Evolutionary conservation across 164 flowering plant genomes (phyloP), one percentile per base, ranked within the genome.

Genomic region (Pachysandra terminalis): DNA sequence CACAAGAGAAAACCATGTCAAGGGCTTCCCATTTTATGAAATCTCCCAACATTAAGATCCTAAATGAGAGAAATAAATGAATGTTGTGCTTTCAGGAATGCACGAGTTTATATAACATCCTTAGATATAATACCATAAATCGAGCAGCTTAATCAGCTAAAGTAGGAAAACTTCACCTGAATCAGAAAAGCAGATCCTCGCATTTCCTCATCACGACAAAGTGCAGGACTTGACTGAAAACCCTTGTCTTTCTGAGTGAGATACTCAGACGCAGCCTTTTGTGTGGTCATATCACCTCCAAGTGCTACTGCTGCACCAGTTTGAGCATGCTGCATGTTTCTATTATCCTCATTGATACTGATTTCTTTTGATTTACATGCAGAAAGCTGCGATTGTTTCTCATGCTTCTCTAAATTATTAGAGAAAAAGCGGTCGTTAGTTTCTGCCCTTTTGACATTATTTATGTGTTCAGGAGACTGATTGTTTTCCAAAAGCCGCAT

Each of bases 101-200:
- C 16, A 16, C 19, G 1, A 69, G 26, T 24, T 56, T 45, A 2
- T 28, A 22, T 27, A 68, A 26, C 51, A 32, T 48, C 26, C 58
- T 60, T 19, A 68, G 22, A 32, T 15, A 21, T 2, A 55, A 51
- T 22, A 54, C 35, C 16, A 37, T 37, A 35, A 35, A 32, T n/a
- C 0, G 32, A 9, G 41, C 9, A 9, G 52, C 13, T 14, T 26
- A 24, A 55, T 15, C 9, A n/a, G 7, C 40, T 40, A 21, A 40
- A 55, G n/a, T 7, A 49, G 59, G 32, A 45, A 28, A 25, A 68
- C 22, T 35, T 72, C 51, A 93, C 98, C 97, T 94, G 90, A 56
- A 64, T 65, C 67, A 94, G 81, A 79, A 90, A 94, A 65, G 76
- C 75, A 70, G 93, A 76, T 71, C 90, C 98, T 71, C 61, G 83